Evolutionary conservation across 495 filamentous ascomycete species (phyloP).

Genomic region (Parathielavia appendiculata): DNA sequence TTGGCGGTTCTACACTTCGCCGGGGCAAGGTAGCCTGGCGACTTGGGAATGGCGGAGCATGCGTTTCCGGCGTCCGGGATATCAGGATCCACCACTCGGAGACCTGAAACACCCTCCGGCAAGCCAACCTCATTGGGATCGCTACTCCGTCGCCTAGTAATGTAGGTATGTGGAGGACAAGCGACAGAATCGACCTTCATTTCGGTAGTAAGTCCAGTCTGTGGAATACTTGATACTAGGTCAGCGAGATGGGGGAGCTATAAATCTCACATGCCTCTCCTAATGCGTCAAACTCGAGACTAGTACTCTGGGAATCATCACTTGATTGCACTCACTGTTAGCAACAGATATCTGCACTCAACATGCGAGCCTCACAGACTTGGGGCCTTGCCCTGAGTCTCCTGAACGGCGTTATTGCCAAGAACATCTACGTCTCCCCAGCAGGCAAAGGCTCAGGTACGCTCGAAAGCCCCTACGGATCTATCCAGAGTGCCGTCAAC

Average conservation of each 20-base stretch:
- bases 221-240: not conserved
- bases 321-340: not conserved
- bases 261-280: not conserved
- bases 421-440: conserved; percentile 5
- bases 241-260: not conserved
- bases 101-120: not conserved
- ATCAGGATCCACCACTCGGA: conserved; percentile 7
- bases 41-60: not conserved
- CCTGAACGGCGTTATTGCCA: not conserved
- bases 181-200: not conserved
- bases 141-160: not conserved
- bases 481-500: conserved; percentile 6
- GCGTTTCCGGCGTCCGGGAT: not conserved
- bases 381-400: not conserved
- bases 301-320: not conserved
- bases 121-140: conserved; percentile 1
- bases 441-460: conserved; percentile 5
- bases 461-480: conserved; percentile 3
- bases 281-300: not conserved
- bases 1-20: not conserved
- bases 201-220: not conserved
- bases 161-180: not conserved
- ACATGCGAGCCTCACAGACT: not conserved
- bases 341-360: not conserved
- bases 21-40: not conserved